A percentile compares a stretch with the other conserved stretches of the same genome.
These are phyloP conservation scores for Elsinoe fawcettii DNA, from an alignment of 2,329 filamentous ascomycete genomes.

Conservation along the genomic window DNA sequence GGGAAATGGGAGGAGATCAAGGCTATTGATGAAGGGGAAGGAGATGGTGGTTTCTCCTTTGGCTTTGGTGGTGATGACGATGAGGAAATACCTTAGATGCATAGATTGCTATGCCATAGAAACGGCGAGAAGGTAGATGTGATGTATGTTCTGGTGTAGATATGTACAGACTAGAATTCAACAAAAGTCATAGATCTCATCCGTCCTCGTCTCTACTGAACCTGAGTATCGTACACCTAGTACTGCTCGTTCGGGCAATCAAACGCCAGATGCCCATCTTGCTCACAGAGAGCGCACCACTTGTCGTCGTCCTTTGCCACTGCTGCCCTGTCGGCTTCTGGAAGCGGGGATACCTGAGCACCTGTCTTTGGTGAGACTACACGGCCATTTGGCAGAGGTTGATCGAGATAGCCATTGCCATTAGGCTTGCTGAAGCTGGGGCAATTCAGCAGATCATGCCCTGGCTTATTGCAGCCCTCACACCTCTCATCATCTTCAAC, in stretches of 20 bases:
- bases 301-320: conserved; percentile 59
- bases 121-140: neutral
- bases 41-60: conserved; percentile 52
- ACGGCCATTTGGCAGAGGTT: neutral
- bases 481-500: conserved; percentile 12
- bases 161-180: conserved; percentile 1
- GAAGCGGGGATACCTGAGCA: neutral
- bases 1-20: conserved; percentile 81
- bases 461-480: conserved; percentile 15
- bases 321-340: conserved; percentile 18
- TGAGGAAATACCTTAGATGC: conserved; percentile 24
- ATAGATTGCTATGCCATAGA: neutral
- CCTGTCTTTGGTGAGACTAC: conserved; percentile 2
- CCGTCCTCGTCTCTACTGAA: neutral
- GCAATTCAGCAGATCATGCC: conserved; percentile 17
- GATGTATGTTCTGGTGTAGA: neutral
- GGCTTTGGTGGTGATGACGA: conserved; percentile 50
- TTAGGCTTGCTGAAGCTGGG: conserved; percentile 15
- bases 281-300: conserved; percentile 95
- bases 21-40: conserved; percentile 41
- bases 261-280: conserved; percentile 83
- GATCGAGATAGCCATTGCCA: neutral
- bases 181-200: neutral
- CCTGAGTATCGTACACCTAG: conserved; percentile 20
- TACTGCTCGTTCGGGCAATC: conserved; percentile 35